Percentiles rank a stretch among this genome's conserved stretches.
Conservation (phyloP, 306 rosid genomes). For the Trifolium pratense region DNA sequence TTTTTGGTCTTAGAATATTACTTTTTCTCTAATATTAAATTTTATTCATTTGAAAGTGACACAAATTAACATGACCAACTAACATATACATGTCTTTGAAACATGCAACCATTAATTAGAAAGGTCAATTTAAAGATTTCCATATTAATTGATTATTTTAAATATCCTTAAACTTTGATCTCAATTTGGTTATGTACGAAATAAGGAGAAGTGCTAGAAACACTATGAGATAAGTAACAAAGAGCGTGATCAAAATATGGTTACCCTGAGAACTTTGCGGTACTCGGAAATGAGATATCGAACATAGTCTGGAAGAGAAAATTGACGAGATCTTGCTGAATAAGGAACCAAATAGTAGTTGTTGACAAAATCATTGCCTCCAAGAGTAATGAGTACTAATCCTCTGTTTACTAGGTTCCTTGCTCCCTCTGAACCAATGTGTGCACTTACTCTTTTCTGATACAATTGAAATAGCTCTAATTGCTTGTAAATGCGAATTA, state of each 20-base stretch:
- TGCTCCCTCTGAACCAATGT: constrained; percentile 57
- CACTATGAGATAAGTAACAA: no score
- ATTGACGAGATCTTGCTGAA: constrained; percentile 88
- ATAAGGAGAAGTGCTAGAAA: no score
- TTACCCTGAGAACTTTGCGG: constrained; percentile 63
- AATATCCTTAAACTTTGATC: not conserved
- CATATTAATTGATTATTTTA: not conserved
- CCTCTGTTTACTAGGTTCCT: constrained; percentile 57
- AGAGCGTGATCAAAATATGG: no score
- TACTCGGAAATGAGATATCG: constrained; percentile 72
- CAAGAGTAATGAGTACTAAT: constrained; percentile 72
- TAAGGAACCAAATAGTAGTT: constrained; percentile 79
- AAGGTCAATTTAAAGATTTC: not conserved
- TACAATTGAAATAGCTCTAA: constrained; percentile 62
- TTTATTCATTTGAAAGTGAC: constrained; percentile 9
- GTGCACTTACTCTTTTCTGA: constrained; percentile 60
- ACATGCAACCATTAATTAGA: not conserved
- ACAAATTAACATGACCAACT: not conserved
- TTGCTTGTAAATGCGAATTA: constrained; percentile 71
- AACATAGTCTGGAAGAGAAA: constrained; percentile 77
- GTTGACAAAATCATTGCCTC: constrained; percentile 93
- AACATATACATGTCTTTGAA: not conserved
- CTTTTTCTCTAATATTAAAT: no score
- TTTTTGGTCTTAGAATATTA: no score
- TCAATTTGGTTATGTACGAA: not conserved